A percentile compares a stretch with the other conserved stretches of the same genome.
phyloP scores from a whole-genome alignment of 73 alveolate species.

The Diophrys appendiculata region DNA sequence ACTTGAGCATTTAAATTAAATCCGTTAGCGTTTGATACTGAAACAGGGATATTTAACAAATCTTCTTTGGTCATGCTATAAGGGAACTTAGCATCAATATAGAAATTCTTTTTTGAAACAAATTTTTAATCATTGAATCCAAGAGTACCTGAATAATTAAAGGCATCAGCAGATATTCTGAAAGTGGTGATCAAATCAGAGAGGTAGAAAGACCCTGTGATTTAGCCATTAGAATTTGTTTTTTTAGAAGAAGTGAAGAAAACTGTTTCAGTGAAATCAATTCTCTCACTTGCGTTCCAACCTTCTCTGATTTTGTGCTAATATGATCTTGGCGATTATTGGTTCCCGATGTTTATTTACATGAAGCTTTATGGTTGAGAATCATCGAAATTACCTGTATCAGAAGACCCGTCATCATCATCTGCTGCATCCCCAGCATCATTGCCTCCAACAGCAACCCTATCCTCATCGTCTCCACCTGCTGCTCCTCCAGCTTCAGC shows the following conservation, averaged over 20 bases:
- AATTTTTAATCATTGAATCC: slow-evolving; percentile 14
- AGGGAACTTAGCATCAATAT: slow-evolving; percentile 33
- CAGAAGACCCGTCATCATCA: background rate
- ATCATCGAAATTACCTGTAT: background rate
- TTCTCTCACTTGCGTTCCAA: slow-evolving; percentile 2
- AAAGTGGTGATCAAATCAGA: slow-evolving; percentile 57
- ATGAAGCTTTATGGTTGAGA: no score
- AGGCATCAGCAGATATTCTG: slow-evolving; percentile 40
- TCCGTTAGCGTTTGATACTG: slow-evolving; percentile 24
- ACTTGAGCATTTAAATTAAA: background rate
- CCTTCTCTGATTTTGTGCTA: background rate
- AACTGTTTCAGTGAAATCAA: slow-evolving; percentile 53
- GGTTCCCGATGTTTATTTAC: no score
- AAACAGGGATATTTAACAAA: slow-evolving; percentile 26
- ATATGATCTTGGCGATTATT: no score
- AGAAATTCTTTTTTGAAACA: slow-evolving; percentile 33
- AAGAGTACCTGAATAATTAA: slow-evolving; percentile 17
- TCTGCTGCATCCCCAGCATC: background rate
- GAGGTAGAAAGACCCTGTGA: slow-evolving; percentile 21
- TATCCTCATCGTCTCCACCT: no score
- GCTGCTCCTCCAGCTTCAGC: no score
- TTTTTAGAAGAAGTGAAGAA: slow-evolving; percentile 18
- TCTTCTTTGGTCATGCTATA: slow-evolving; percentile 27
- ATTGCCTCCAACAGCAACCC: background rate
- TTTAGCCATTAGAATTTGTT: background rate